Evolutionary conservation across 495 filamentous ascomycete species (phyloP).

Genomic region (Aspergillus hancockii): DNA sequence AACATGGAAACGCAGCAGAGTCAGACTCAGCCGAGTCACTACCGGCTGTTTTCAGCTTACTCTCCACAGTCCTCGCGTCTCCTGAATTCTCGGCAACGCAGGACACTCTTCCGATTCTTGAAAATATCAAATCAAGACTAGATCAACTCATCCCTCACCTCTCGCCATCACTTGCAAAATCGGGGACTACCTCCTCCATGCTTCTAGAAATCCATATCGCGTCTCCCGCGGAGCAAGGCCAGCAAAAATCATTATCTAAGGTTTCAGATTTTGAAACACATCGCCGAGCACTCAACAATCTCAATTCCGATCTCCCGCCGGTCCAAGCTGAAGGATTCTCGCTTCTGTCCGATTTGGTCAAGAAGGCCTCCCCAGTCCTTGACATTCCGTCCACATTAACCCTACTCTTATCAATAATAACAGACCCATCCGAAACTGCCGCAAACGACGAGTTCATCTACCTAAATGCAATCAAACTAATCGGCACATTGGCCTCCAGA

Average conservation of each 20-base stretch:
- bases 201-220: conserved; percentile 57
- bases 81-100: conserved; percentile 57
- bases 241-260: conserved; percentile 40
- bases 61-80: conserved; percentile 66
- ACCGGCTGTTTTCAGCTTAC: conserved; percentile 62
- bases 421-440: conserved; percentile 44
- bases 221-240: conserved; percentile 52
- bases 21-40: conserved; percentile 54
- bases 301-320: conserved; percentile 74
- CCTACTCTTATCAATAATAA: conserved; percentile 65
- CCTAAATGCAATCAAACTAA: conserved; percentile 66
- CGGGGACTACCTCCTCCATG: conserved; percentile 55
- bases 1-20: conserved; percentile 23
- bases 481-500: conserved; percentile 61
- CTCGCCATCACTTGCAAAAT: conserved; percentile 35
- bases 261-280: conserved; percentile 70
- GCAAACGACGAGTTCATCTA: conserved; percentile 72
- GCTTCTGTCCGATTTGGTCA: conserved; percentile 65
- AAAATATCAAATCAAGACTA: conserved; percentile 51
- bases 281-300: conserved; percentile 68
- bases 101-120: conserved; percentile 45
- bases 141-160: conserved; percentile 45
- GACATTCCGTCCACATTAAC: conserved; percentile 69
- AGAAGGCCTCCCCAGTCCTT: conserved; percentile 60
- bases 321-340: conserved; percentile 78